These are phyloP conservation scores for Lachnellula hyalina DNA, from an alignment of 2,329 filamentous ascomycete genomes.

Conservation along the genomic window DNA sequence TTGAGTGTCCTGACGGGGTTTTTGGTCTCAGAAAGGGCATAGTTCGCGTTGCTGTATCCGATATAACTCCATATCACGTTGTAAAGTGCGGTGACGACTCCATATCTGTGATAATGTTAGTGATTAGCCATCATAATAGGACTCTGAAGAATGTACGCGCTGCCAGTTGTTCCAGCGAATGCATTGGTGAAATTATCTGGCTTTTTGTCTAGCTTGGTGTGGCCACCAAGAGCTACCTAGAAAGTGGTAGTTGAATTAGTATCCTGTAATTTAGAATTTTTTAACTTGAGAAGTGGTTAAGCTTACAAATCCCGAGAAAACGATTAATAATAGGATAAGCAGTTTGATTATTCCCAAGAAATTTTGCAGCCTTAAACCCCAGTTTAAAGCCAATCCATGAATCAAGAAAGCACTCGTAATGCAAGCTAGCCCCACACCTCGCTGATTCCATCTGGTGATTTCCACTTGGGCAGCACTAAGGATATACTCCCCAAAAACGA, in stretches of 20 bases:
- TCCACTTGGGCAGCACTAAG: slow-evolving; percentile 59
- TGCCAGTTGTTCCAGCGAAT: slow-evolving; percentile 61
- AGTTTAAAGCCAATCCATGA: slow-evolving; percentile 58
- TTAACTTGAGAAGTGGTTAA: not conserved
- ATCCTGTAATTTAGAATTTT: not conserved
- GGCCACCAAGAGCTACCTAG: slow-evolving; percentile 50
- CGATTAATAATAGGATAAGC: slow-evolving; percentile 59
- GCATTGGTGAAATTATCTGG: slow-evolving; percentile 59
- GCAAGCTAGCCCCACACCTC: slow-evolving; percentile 60
- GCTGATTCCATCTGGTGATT: slow-evolving; percentile 61
- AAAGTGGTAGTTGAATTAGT: not conserved
- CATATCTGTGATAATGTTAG: slow-evolving; percentile 35
- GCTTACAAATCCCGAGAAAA: slow-evolving; percentile 52
- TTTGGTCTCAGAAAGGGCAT: slow-evolving; percentile 59
- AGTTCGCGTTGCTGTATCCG: slow-evolving; percentile 65
- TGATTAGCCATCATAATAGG: not conserved
- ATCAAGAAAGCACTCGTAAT: slow-evolving; percentile 61
- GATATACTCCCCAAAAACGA: slow-evolving; percentile 67
- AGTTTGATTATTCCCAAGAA: slow-evolving; percentile 61
- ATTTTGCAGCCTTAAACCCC: slow-evolving; percentile 64
- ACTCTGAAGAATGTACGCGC: slow-evolving; percentile 37
- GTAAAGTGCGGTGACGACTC: slow-evolving; percentile 64
- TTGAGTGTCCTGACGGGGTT: slow-evolving; percentile 61
- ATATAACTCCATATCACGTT: slow-evolving; percentile 69
- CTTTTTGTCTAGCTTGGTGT: slow-evolving; percentile 50